Conservation (phyloP, 108 stramenopile genomes). For the Cyclotella atomus region DNA sequence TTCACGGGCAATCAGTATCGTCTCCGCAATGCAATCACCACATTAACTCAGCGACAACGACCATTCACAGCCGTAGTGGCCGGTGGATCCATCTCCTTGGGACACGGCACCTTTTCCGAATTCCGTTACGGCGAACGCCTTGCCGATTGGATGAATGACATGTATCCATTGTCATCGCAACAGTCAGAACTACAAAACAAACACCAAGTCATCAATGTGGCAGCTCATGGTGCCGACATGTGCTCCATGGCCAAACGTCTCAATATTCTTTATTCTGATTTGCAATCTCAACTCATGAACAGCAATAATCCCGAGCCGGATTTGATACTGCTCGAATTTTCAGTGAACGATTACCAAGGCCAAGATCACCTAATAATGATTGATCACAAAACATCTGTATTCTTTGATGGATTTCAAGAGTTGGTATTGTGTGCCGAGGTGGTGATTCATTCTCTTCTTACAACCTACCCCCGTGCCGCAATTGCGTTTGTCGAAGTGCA, state of each 20-base stretch:
- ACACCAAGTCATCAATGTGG: conserved; percentile 59
- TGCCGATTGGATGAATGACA: conserved; percentile 64
- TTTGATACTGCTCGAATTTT: conserved; percentile 63
- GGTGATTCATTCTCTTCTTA: conserved; percentile 56
- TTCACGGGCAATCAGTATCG: conserved; percentile 57
- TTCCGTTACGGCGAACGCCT: conserved; percentile 49
- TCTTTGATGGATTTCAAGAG: conserved; percentile 68
- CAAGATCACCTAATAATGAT: conserved; percentile 60
- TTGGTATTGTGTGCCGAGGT: conserved; percentile 63
- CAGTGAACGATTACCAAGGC: conserved; percentile 74
- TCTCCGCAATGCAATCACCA: conserved; percentile 20
- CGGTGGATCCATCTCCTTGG: conserved; percentile 65
- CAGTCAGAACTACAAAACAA: too few relatives aligned
- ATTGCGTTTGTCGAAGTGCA: conserved; percentile 67
- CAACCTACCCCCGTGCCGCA: conserved; percentile 48
- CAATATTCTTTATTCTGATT: conserved; percentile 54
- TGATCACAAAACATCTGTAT: conserved; percentile 61
- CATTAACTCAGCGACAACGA: conserved; percentile 19
- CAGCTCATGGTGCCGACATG: conserved; percentile 66
- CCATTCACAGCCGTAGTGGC: conserved; percentile 55
- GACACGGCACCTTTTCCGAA: conserved; percentile 49
- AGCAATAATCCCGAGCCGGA: conserved; percentile 53
- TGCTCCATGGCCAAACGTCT: conserved; percentile 68
- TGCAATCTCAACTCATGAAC: conserved; percentile 29
- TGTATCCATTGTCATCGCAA: conserved; percentile 42